Conservation (phyloP, 805 yeast species). For the Metschnikowia lunata region DNA sequence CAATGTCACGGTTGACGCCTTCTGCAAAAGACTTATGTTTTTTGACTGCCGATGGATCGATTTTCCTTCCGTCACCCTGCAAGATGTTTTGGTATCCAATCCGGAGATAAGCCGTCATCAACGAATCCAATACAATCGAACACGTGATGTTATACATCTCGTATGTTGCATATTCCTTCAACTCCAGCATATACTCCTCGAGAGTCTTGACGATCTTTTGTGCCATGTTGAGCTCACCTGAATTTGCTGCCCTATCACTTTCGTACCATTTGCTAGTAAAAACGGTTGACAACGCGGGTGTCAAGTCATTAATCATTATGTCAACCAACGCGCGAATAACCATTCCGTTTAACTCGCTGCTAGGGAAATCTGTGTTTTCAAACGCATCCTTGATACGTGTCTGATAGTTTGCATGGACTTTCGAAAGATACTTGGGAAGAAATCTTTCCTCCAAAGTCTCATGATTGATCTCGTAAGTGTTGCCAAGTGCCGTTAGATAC, state of each 20-base stretch:
- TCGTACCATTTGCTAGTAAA: slow-evolving; percentile 73
- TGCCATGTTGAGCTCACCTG: slow-evolving; percentile 42
- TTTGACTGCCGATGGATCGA: slow-evolving; percentile 35
- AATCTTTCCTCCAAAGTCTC: slow-evolving; percentile 63
- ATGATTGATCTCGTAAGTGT: slow-evolving; percentile 78
- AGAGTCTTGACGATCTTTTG: slow-evolving; percentile 66
- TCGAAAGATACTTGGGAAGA: slow-evolving; percentile 55
- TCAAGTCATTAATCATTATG: slow-evolving; percentile 69
- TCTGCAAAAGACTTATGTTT: slow-evolving; percentile 36
- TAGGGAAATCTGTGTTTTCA: slow-evolving; percentile 48
- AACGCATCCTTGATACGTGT: slow-evolving; percentile 32
- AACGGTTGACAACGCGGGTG: slow-evolving; percentile 53
- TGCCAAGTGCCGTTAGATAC: slow-evolving; percentile 76
- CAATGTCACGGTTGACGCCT: slow-evolving; percentile 36
- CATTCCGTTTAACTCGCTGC: slow-evolving; percentile 76
- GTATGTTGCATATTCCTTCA: slow-evolving; percentile 43
- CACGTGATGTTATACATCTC: slow-evolving; percentile 39
- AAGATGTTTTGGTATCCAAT: slow-evolving; percentile 39
- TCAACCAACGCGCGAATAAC: slow-evolving; percentile 65
- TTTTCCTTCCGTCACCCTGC: slow-evolving; percentile 39
- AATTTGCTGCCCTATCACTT: slow-evolving; percentile 17
- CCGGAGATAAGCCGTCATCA: slow-evolving; percentile 34
- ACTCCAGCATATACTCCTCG: slow-evolving; percentile 68
- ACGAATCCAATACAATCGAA: slow-evolving; percentile 34
- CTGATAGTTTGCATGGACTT: slow-evolving; percentile 47